A percentile compares a stretch with the other conserved stretches of the same genome.
phyloP scores from a whole-genome alignment of 257 asterid species.

The Penstemon eatonii region DNA sequence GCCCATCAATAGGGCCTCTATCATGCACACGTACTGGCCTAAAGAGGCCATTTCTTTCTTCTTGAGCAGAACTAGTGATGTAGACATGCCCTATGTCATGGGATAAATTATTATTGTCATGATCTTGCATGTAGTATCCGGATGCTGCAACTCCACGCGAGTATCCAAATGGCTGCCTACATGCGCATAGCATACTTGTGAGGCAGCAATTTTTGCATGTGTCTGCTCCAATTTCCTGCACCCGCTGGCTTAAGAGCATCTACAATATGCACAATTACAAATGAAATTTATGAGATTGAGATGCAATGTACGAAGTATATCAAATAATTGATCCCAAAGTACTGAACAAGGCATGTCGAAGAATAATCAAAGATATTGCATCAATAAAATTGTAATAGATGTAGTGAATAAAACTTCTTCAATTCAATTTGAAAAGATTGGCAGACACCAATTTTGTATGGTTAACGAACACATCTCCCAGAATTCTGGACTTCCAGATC shows the following conservation, averaged over 20 bases:
- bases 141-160: constrained; percentile 55
- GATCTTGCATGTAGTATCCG: constrained; percentile 74
- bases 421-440: constrained; percentile 16
- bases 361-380: constrained; percentile 18
- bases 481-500: constrained; percentile 16
- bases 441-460: constrained; percentile 6
- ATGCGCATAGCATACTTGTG: constrained; percentile 68
- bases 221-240: constrained; percentile 83
- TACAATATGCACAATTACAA: constrained; percentile 34
- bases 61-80: constrained; percentile 67
- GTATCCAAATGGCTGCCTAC: constrained; percentile 72
- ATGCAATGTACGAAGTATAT: constrained; percentile 3
- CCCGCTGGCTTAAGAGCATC: constrained; percentile 95
- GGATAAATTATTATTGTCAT: constrained; percentile 58
- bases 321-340: constrained; percentile 5
- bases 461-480: constrained; percentile 21
- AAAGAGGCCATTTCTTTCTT: constrained; percentile 71
- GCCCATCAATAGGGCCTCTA: constrained; percentile 85
- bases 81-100: constrained; percentile 65
- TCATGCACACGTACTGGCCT: constrained; percentile 87
- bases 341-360: constrained; percentile 13
- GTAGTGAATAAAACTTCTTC: constrained; percentile 2
- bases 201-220: constrained; percentile 89
- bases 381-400: background rate
- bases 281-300: constrained; percentile 15